A percentile compares a stretch with the other conserved stretches of the same genome.
phyloP scores from a whole-genome alignment of 2,329 filamentous ascomycete species.

The Penicillium thymicola region DNA sequence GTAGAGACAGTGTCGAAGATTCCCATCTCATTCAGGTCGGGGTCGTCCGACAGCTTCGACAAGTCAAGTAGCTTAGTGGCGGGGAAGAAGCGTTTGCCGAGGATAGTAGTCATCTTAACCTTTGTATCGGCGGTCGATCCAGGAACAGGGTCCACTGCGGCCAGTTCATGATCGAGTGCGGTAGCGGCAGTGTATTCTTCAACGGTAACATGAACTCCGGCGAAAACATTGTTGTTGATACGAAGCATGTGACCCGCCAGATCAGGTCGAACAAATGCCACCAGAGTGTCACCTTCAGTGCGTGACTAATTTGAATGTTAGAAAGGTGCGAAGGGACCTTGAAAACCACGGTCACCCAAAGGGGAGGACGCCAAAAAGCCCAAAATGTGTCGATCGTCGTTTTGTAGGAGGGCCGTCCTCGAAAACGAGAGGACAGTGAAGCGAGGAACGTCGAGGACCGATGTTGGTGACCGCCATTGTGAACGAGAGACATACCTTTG shows the following conservation, averaged over 20 bases:
- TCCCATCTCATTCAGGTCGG: conserved; percentile 67
- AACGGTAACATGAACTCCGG: conserved; percentile 58
- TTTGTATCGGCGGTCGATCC: conserved; percentile 58
- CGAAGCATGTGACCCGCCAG: conserved; percentile 64
- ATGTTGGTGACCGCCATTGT: conserved; percentile 43
- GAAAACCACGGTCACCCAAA: conserved; percentile 39
- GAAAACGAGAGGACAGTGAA: conserved; percentile 41
- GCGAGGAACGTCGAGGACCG: conserved; percentile 33
- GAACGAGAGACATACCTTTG: conserved; percentile 68
- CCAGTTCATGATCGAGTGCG: conserved; percentile 20
- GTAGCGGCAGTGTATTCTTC: conserved; percentile 46
- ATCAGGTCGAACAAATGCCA: conserved; percentile 63
- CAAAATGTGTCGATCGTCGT: conserved; percentile 40
- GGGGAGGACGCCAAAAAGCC: conserved; percentile 32
- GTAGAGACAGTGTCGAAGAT: conserved; percentile 70
- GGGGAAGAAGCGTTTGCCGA: conserved; percentile 70
- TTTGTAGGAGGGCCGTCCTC: conserved; percentile 41
- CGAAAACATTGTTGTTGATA: conserved; percentile 67
- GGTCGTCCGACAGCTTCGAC: conserved; percentile 70
- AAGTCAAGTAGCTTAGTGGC: conserved; percentile 75
- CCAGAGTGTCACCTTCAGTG: conserved; percentile 65
- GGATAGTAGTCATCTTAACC: conserved; percentile 65
- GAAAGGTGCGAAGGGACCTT: conserved; percentile 54
- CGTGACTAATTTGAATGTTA: conserved; percentile 68
- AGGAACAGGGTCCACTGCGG: conserved; percentile 38